Evolutionary conservation across 441 rosid genomes (phyloP), one percentile per base, ranked within the genome.

Genomic region (Gossypium schwendimanii): DNA sequence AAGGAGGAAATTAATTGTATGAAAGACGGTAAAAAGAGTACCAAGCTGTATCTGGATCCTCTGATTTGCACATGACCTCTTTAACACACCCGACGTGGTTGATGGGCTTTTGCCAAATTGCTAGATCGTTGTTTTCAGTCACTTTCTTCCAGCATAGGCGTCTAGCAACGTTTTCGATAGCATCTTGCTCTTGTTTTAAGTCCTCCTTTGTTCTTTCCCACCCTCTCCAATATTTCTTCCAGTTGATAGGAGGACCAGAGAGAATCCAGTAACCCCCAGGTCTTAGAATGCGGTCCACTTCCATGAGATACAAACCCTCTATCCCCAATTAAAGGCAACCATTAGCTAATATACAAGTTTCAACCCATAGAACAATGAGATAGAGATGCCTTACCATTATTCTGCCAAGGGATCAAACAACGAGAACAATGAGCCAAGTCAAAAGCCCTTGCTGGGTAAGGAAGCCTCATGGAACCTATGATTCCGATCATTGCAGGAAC

Each of bases 401-500:
- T 41, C 10, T 67, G 55, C 98, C 98, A 94, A 60, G 97, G 97
- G 73, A 94, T 92, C 81, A 90, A 83, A 82, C 97, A 94, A 63
- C 98, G 97, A 73, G 97, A 94, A 64, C 97, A 94, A 55, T 94
- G 97, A 62, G 98, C 98, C 87, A 94, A 82, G 76, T 93, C 98
- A 41, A 93, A 93, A 75, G 97, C 89, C 83, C 97, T 86, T 44
- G 98, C 86, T 3, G 98, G 98, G 79, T 89, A 94, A 58, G 97
- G 94, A 84, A 89, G 93, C 75, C 97, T 86, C 78, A 83, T 78
- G 2, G 98, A 86, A 72, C 83, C 91, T 91, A 94, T 82, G 60
- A 94, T 73, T 55, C 95, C 95, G 59, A 94, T 88, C 82, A 94
- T 88, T 4, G 94, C 97, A 70, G 98, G 98, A 78, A 94, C 95